Conservation (phyloP, 2,329 filamentous ascomycete genomes). For the Penicillium rolfsii region DNA sequence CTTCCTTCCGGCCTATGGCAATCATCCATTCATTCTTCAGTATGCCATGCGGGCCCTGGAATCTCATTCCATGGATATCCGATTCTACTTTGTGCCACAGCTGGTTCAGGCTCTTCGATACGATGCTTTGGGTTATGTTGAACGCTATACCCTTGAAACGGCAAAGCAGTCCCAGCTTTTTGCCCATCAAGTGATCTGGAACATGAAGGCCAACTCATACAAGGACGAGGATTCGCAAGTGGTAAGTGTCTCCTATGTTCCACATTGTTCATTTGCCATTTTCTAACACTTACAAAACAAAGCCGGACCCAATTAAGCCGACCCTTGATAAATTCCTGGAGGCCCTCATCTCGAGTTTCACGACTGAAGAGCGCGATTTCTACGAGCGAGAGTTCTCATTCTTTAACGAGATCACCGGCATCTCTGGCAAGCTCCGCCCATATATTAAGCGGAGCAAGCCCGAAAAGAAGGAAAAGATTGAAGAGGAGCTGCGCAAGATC, state of each 20-base stretch:
- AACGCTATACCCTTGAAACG: constrained; percentile 94
- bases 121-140: constrained; percentile 89
- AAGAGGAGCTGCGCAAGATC: constrained; percentile 96
- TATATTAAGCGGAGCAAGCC: constrained; percentile 89
- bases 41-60: constrained; percentile 96
- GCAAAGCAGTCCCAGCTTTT: constrained; percentile 98
- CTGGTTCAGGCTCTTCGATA: constrained; percentile 95
- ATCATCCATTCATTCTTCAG: constrained; percentile 91
- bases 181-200: constrained; percentile 99
- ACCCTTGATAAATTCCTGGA: constrained; percentile 88
- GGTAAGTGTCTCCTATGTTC: constrained; percentile 52
- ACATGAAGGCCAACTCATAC: constrained; percentile 99
- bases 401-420: constrained; percentile 93
- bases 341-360: constrained; percentile 81
- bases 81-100: constrained; percentile 98
- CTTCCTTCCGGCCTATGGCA: constrained; percentile 86
- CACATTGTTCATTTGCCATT: neutral
- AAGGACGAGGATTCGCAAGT: constrained; percentile 93
- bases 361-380: constrained; percentile 75
- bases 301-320: constrained; percentile 91
- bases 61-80: constrained; percentile 92
- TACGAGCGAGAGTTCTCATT: constrained; percentile 97
- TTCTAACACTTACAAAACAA: constrained; percentile 18
- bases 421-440: constrained; percentile 94
- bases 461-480: constrained; percentile 98